A percentile compares a stretch with the other conserved stretches of the same genome.
Conservation (phyloP, 306 rosid species). For the Urtica urens region DNA sequence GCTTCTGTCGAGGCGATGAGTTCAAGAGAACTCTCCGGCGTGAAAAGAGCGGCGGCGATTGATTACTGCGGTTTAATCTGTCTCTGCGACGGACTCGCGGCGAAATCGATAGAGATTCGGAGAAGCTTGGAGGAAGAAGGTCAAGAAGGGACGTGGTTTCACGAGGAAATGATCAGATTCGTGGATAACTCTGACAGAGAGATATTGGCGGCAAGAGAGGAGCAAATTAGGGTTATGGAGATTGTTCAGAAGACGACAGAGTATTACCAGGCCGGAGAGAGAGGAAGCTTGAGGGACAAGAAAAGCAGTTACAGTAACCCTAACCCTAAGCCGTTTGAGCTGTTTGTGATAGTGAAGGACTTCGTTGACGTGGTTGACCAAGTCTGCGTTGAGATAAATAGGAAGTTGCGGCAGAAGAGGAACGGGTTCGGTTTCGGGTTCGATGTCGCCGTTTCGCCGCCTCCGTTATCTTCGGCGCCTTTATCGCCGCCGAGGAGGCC, state of each 20-base stretch:
- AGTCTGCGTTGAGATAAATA: slow-evolving; percentile 37
- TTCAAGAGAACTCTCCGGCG: slow-evolving; percentile 40
- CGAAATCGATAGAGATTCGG: slow-evolving; percentile 31
- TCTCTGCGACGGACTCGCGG: slow-evolving; percentile 26
- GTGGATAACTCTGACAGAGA: slow-evolving; percentile 59
- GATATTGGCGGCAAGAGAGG: slow-evolving; percentile 45
- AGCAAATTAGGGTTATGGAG: slow-evolving; percentile 44
- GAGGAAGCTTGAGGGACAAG: slow-evolving; percentile 32
- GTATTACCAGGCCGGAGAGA: slow-evolving; percentile 56
- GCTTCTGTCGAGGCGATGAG: slow-evolving; percentile 33
- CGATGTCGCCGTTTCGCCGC: slow-evolving; percentile 1
- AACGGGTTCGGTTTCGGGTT: slow-evolving; percentile 22
- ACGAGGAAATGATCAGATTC: slow-evolving; percentile 49
- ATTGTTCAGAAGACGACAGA: slow-evolving; percentile 55
- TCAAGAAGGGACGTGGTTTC: slow-evolving; percentile 32
- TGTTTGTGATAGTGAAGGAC: slow-evolving; percentile 52
- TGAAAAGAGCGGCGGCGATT: slow-evolving; percentile 53
- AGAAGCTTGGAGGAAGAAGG: slow-evolving; percentile 26
- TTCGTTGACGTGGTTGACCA: slow-evolving; percentile 56
- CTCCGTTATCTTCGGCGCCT: slow-evolving; percentile 29
- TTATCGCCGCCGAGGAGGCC: slow-evolving; percentile 38
- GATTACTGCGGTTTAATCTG: slow-evolving; percentile 38
- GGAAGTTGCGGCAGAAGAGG: slow-evolving; percentile 18
- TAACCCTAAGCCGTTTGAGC: slow-evolving; percentile 32
- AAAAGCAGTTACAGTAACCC: background rate